Conservation (phyloP, 2,329 filamentous ascomycete genomes). For the Xylariaceae sp. region DNA sequence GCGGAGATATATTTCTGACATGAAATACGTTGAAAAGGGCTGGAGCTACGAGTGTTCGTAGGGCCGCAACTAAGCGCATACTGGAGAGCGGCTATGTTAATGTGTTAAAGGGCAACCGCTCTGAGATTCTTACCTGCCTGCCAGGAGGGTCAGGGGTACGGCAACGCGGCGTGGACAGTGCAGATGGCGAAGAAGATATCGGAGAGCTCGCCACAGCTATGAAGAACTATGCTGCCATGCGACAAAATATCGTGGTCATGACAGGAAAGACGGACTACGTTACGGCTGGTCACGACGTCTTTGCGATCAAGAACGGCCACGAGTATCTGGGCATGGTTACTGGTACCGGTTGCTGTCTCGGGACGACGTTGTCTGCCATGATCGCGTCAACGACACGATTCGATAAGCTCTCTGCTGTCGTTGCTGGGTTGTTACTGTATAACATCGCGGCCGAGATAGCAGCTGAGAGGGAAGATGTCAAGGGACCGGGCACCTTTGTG, state of each 20-base stretch:
- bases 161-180: conserved; percentile 82
- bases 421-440: conserved; percentile 71
- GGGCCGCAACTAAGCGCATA: conserved; percentile 64
- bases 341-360: conserved; percentile 79
- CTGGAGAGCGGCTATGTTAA: conserved; percentile 72
- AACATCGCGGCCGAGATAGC: conserved; percentile 67
- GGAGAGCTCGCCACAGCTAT: conserved; percentile 59
- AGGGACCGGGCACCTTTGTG: conserved; percentile 80
- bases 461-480: conserved; percentile 59
- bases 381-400: conserved; percentile 52
- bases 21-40: conserved; percentile 42
- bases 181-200: conserved; percentile 48
- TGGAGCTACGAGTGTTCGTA: conserved; percentile 71
- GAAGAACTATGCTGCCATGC: conserved; percentile 57
- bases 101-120: conserved; percentile 91
- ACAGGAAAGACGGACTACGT: conserved; percentile 75
- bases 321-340: conserved; percentile 64
- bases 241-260: conserved; percentile 71
- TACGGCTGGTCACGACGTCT: conserved; percentile 64
- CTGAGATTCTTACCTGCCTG: conserved; percentile 76
- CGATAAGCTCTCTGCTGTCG: conserved; percentile 65
- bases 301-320: conserved; percentile 72
- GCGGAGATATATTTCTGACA: background rate
- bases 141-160: conserved; percentile 35
- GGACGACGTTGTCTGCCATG: conserved; percentile 73